These are phyloP conservation scores for Cutaneotrichosporon sp. DNA, from an alignment of 1,284 basidiomycete genomes.

Conservation along the genomic window DNA sequence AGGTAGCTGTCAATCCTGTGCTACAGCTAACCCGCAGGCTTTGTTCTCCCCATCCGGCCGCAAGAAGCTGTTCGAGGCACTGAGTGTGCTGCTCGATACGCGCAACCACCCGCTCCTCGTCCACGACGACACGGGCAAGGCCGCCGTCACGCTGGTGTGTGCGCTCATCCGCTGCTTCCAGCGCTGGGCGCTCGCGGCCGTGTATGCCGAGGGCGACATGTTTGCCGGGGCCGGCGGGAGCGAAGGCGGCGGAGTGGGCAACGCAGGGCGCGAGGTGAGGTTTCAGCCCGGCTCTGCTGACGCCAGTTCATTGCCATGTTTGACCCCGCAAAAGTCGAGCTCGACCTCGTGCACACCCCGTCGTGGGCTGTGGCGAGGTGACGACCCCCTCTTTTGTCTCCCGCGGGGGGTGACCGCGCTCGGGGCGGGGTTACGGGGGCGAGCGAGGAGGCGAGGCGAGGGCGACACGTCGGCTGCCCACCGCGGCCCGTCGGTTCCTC, in stretches of 20 bases:
- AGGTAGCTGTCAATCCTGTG: conserved; percentile 16
- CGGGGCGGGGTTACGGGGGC: not conserved
- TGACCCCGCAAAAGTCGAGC: conserved; percentile 36
- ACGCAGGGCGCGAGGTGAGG: conserved; percentile 46
- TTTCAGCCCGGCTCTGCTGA: conserved; percentile 1
- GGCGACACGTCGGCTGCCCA: not conserved
- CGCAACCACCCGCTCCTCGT: conserved; percentile 47
- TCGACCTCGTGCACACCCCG: conserved; percentile 32
- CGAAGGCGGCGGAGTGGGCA: conserved; percentile 48
- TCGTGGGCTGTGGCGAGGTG: conserved; percentile 28
- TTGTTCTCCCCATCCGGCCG: conserved; percentile 32
- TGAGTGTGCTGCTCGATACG: conserved; percentile 39
- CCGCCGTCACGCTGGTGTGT: conserved; percentile 40
- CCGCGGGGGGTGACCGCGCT: not conserved
- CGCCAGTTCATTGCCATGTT: conserved; percentile 52
- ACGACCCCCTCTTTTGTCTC: not conserved
- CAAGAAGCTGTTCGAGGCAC: conserved; percentile 24
- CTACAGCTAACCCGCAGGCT: conserved; percentile 14
- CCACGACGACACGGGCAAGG: conserved; percentile 52
- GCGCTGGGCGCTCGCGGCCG: conserved; percentile 46
- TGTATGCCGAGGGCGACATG: conserved; percentile 50
- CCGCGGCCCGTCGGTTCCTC: not conserved
- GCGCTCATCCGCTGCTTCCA: conserved; percentile 45
- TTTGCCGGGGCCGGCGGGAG: conserved; percentile 52
- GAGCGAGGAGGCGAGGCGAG: not conserved